Conservation (phyloP, 495 filamentous ascomycete species). For the Podospora sp. region DNA sequence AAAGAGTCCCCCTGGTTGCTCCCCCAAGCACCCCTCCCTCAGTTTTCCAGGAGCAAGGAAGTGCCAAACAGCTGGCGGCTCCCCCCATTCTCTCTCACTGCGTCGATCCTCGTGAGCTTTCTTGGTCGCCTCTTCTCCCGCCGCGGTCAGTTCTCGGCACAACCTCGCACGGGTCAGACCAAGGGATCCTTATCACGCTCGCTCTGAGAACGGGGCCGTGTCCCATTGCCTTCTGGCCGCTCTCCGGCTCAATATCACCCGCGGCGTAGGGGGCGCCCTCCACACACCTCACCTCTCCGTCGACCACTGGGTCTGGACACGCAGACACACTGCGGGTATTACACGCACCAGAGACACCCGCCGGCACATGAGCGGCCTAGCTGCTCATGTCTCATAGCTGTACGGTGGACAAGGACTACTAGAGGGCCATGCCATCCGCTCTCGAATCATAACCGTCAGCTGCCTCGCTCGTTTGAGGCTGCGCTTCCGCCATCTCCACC, state of each 20-base stretch:
- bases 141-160: conserved; percentile 4
- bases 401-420: conserved; percentile 34
- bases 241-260: conserved; percentile 18
- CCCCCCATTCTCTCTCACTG: conserved; percentile 2
- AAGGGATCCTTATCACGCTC: conserved; percentile 24
- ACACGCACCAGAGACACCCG: not conserved
- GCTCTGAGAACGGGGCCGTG: conserved; percentile 11
- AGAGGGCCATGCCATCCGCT: conserved; percentile 19
- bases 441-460: conserved; percentile 19
- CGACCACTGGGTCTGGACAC: conserved; percentile 6
- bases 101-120: conserved; percentile 1
- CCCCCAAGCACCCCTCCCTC: conserved; percentile 12
- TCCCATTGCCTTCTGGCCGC: not conserved
- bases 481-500: conserved; percentile 29
- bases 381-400: conserved; percentile 28
- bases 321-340: conserved; percentile 7
- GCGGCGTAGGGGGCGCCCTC: conserved; percentile 36
- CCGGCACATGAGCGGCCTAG: conserved; percentile 15
- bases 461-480: conserved; percentile 30
- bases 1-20: conserved; percentile 6
- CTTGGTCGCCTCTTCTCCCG: conserved; percentile 11
- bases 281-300: conserved; percentile 19
- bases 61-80: conserved; percentile 12
- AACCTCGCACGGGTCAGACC: conserved; percentile 9
- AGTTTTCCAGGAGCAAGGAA: not conserved